Conservation (phyloP, 2,329 filamentous ascomycete genomes). For the Dendrostoma leiphaemia region DNA sequence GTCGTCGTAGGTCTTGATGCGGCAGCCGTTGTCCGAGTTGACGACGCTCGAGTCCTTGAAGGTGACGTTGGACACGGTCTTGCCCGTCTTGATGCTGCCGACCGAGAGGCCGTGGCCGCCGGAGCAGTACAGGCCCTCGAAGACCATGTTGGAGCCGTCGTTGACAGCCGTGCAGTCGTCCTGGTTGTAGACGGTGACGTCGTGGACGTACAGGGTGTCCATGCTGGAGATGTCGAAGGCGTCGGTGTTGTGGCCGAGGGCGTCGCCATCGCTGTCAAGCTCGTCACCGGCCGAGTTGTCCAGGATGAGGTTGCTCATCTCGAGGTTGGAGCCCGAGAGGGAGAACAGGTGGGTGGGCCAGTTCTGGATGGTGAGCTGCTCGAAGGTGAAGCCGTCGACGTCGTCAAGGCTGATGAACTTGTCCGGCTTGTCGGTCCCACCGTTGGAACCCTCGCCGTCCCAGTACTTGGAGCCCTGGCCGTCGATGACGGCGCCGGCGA, state of each 20-base stretch:
- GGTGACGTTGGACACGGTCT: slow-evolving; percentile 49
- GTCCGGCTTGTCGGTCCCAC: slow-evolving; percentile 41
- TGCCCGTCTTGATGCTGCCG: slow-evolving; percentile 44
- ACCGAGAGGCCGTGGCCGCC: slow-evolving; percentile 43
- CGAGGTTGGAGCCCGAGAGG: slow-evolving; percentile 36
- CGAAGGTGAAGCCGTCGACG: slow-evolving; percentile 35
- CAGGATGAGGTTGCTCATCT: slow-evolving; percentile 33
- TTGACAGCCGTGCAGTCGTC: slow-evolving; percentile 60
- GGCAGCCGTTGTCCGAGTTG: slow-evolving; percentile 51
- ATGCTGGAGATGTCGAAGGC: slow-evolving; percentile 55
- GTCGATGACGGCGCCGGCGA: slow-evolving; percentile 20
- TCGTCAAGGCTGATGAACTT: slow-evolving; percentile 48
- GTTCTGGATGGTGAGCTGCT: slow-evolving; percentile 38
- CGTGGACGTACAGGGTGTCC: slow-evolving; percentile 48
- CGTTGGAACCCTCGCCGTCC: slow-evolving; percentile 35
- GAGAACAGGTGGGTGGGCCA: slow-evolving; percentile 41
- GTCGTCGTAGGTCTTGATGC: slow-evolving; percentile 48
- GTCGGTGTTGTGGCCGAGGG: slow-evolving; percentile 51
- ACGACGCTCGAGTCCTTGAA: slow-evolving; percentile 47
- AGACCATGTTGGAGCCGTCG: slow-evolving; percentile 48
- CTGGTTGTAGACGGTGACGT: slow-evolving; percentile 56
- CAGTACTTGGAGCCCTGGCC: slow-evolving; percentile 20
- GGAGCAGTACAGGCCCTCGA: slow-evolving; percentile 42
- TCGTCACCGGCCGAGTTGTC: slow-evolving; percentile 37
- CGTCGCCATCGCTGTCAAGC: slow-evolving; percentile 13